Evolutionary conservation across 768 basidiomycete genomes (phyloP).

Genomic region (Amanita exitialis): DNA sequence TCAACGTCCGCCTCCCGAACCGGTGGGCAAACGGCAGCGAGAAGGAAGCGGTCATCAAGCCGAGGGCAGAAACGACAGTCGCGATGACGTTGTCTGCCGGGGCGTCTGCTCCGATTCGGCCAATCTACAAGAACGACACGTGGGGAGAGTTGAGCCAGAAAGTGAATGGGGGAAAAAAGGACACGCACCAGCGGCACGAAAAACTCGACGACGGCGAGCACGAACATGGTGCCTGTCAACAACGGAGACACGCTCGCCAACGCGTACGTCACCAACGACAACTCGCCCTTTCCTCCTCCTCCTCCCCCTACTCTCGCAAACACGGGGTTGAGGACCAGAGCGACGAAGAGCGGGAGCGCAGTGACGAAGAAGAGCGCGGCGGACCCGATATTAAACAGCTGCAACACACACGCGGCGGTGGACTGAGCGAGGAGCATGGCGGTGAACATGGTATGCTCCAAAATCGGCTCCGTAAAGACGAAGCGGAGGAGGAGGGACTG

Average conservation of each 20-base stretch:
- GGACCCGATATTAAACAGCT: constrained; percentile 64
- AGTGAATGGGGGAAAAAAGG: background rate
- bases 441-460: constrained; percentile 54
- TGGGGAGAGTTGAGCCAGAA: background rate
- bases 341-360: constrained; percentile 43
- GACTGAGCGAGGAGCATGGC: constrained; percentile 55
- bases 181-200: constrained; percentile 76
- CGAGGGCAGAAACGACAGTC: constrained; percentile 51
- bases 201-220: constrained; percentile 62
- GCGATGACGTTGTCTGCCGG: constrained; percentile 89
- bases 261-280: constrained; percentile 56
- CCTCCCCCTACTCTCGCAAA: constrained; percentile 9
- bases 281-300: constrained; percentile 10
- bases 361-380: constrained; percentile 65
- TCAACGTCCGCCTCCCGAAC: constrained; percentile 33
- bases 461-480: constrained; percentile 21
- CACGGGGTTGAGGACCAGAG: constrained; percentile 42
- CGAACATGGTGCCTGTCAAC: constrained; percentile 44
- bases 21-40: constrained; percentile 66
- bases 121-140: constrained; percentile 40
- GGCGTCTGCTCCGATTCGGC: constrained; percentile 71
- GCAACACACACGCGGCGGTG: constrained; percentile 43
- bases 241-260: constrained; percentile 49
- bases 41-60: constrained; percentile 50
- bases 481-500: constrained; percentile 37